These are phyloP conservation scores for Balamuthia mandrillaris DNA, from an alignment of 208 protist genomes.

Conservation along the genomic window DNA sequence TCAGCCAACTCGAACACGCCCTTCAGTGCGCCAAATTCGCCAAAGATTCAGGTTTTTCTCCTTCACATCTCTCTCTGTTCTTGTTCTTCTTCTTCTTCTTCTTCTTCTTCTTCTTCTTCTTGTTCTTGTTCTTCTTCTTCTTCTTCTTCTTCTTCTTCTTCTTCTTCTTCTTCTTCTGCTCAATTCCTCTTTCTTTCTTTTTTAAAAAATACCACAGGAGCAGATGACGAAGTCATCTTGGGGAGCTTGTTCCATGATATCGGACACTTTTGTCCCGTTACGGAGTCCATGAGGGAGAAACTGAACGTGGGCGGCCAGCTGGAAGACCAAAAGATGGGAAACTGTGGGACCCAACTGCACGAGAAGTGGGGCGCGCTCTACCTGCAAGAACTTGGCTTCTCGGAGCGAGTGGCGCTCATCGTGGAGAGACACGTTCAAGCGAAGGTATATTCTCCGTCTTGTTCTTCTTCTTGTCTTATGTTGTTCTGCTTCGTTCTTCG, in stretches of 20 bases:
- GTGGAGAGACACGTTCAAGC: slow-evolving; percentile 7
- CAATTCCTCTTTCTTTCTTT: too few relatives aligned
- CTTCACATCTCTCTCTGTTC: not conserved
- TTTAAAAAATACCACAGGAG: too few relatives aligned
- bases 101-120: too few relatives aligned
- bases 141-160: not conserved
- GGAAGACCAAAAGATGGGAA: too few relatives aligned
- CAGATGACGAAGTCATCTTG: not conserved
- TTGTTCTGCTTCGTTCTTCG: not conserved
- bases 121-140: not conserved
- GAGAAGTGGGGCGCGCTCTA: not conserved
- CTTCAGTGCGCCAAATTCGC: slow-evolving; percentile 38
- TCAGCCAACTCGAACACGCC: slow-evolving; percentile 28
- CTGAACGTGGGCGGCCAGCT: too few relatives aligned
- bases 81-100: too few relatives aligned
- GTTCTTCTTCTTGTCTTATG: not conserved
- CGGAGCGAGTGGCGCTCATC: not conserved
- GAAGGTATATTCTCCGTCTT: not conserved
- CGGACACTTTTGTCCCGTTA: not conserved
- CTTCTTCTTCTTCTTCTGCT: not conserved
- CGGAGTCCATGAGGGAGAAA: too few relatives aligned
- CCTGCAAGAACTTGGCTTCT: slow-evolving; percentile 6
- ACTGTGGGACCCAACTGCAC: not conserved
- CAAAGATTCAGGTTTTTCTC: not conserved
- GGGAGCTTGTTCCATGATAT: slow-evolving; percentile 25